phyloP scores from a whole-genome alignment of 257 asterid species.

The Solanum chiquidenum region DNA sequence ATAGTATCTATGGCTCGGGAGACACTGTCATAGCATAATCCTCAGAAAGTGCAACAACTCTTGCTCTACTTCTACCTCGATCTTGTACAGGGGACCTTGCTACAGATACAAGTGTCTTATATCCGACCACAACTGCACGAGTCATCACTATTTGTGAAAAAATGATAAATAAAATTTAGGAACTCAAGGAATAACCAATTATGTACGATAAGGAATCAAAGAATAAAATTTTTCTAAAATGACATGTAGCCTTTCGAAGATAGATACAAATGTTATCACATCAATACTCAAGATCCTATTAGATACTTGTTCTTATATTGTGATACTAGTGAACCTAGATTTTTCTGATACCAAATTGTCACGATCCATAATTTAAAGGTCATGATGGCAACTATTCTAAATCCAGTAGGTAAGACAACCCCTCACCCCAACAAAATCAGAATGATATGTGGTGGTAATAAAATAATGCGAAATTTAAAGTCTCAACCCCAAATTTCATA shows the following conservation, averaged over 20 bases:
- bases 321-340: neutral
- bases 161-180: neutral
- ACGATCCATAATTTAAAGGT: neutral
- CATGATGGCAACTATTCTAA: neutral
- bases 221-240: too few relatives aligned
- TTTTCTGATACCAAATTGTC: neutral
- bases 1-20: neutral
- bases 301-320: neutral
- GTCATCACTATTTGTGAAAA: neutral
- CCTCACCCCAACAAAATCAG: neutral
- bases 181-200: neutral
- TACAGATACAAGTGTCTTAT: neutral
- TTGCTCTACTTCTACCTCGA: too few relatives aligned
- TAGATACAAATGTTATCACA: neutral
- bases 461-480: too few relatives aligned
- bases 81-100: too few relatives aligned
- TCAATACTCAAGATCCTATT: neutral
- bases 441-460: too few relatives aligned
- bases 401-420: neutral
- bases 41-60: too few relatives aligned
- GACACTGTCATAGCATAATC: too few relatives aligned
- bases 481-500: too few relatives aligned
- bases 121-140: neutral
- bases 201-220: neutral
- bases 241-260: neutral